Evolutionary conservation across 768 basidiomycete genomes (phyloP), one percentile per base, ranked within the genome.

Genomic region (Sarcodon aspratus): DNA sequence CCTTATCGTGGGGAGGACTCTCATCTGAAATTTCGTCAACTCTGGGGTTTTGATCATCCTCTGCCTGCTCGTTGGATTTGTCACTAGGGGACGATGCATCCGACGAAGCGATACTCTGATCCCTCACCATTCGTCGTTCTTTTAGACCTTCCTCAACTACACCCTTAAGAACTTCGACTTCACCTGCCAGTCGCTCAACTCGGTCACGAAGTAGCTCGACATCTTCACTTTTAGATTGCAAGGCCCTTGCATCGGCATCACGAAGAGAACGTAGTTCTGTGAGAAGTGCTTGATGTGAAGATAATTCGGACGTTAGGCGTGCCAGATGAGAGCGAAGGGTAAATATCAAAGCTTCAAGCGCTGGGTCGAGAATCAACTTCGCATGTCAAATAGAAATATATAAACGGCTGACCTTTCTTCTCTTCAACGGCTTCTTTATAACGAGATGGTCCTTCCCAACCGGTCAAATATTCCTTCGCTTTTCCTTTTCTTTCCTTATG

Each of bases 71-170:
- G 2, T 27, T 27, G 13, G 18, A 45, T 36, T 36, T 47, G 34
- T 38, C 9, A 46, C 47, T 31, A 34, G 47, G 36, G 10, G 27
- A n/a, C 43, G 44, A 44, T 6, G 43, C 40, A 18, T 49, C 46
- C 6, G 58, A 52, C 13, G 15, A 37, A 32, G 52, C 50, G 21
- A 51, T 49, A 15, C 51, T 45, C 18, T 61, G 55, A 47, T 85
- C 80, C 51, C 81, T 66, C 3, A 69, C 70, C 36, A 70, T 64
- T 36, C 83, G 67, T 27, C 91, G 64, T 53, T 90, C 88, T 52
- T 81, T 76, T 47, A 96, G 69, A 4, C 90, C 90, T 50, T 88
- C 84, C 62, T 94, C 87, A 1, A 97, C 88, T 0, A 93, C 84
- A 1, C 80, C 84, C 9, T 85, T 70, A n/a, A 96, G 70, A 2